These are phyloP conservation scores for Daldinia eschscholtzii DNA, from an alignment of 2,329 filamentous ascomycete genomes.

Conservation along the genomic window DNA sequence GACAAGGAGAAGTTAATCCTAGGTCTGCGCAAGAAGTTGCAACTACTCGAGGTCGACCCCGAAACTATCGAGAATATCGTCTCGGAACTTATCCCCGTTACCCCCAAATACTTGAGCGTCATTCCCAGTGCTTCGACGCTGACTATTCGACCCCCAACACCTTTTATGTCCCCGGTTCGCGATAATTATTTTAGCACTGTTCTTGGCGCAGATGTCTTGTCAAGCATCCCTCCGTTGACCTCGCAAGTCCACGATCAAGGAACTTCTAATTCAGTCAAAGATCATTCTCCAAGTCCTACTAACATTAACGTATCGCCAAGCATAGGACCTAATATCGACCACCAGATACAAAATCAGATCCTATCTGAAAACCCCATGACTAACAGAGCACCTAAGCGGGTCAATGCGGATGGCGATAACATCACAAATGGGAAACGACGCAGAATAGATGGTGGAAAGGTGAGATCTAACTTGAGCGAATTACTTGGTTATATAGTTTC, in stretches of 20 bases:
- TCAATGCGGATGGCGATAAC: conserved; percentile 27
- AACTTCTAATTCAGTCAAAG: conserved; percentile 15
- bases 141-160: conserved; percentile 36
- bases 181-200: conserved; percentile 45
- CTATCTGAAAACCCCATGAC: conserved; percentile 33
- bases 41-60: conserved; percentile 44
- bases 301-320: conserved; percentile 30
- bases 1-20: conserved; percentile 44
- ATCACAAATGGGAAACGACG: conserved; percentile 41
- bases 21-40: conserved; percentile 44
- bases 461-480: conserved; percentile 13
- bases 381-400: conserved; percentile 36
- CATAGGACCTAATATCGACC: conserved; percentile 31
- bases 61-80: conserved; percentile 42
- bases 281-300: conserved; percentile 21
- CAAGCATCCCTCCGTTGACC: conserved; percentile 13
- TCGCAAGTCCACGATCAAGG: conserved; percentile 14
- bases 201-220: conserved; percentile 34
- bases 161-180: conserved; percentile 41
- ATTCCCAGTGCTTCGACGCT: conserved; percentile 47
- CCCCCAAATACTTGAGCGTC: conserved; percentile 44
- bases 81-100: conserved; percentile 39
- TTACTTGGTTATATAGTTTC: background rate
- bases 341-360: conserved; percentile 38
- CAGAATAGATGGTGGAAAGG: conserved; percentile 40